phyloP scores from a whole-genome alignment of 2,329 filamentous ascomycete genomes.

The Sporothrix curviconia region DNA sequence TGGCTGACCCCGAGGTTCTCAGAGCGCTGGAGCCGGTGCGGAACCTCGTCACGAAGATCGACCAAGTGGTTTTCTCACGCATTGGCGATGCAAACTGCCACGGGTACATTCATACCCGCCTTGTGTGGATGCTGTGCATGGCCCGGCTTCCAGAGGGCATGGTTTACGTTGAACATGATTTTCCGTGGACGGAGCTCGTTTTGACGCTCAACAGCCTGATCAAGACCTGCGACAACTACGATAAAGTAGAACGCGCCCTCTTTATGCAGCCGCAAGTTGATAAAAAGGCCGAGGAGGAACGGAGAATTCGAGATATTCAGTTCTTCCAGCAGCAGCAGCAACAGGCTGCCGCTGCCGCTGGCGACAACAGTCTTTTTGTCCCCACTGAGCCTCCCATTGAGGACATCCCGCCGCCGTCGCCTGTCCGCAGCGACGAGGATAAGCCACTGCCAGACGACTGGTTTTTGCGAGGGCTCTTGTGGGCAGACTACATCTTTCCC shows the following conservation, averaged over 20 bases:
- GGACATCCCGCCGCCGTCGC: background rate
- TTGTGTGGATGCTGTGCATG: constrained; percentile 52
- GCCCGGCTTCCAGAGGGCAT: constrained; percentile 36
- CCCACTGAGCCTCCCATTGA: background rate
- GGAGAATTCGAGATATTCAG: background rate
- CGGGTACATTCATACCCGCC: constrained; percentile 54
- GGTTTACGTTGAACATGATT: constrained; percentile 34
- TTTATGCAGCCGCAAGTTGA: constrained; percentile 30
- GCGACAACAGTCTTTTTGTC: background rate
- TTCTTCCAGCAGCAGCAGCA: background rate
- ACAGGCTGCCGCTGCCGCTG: background rate
- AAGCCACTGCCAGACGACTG: constrained; percentile 64
- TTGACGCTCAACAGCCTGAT: constrained; percentile 33
- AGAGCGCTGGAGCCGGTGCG: background rate
- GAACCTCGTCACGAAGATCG: constrained; percentile 36
- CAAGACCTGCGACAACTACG: constrained; percentile 22
- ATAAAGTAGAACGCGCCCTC: constrained; percentile 33
- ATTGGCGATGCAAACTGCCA: constrained; percentile 53
- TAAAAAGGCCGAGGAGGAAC: background rate
- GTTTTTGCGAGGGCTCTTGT: constrained; percentile 56
- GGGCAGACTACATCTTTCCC: constrained; percentile 53
- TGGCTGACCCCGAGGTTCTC: background rate
- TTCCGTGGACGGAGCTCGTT: constrained; percentile 35
- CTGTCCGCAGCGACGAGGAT: constrained; percentile 29
- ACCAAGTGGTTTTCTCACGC: constrained; percentile 42